Evolutionary conservation across 2,329 filamentous ascomycete genomes (phyloP), one percentile per base, ranked within the genome.

Genomic region (Fusarium piperis): DNA sequence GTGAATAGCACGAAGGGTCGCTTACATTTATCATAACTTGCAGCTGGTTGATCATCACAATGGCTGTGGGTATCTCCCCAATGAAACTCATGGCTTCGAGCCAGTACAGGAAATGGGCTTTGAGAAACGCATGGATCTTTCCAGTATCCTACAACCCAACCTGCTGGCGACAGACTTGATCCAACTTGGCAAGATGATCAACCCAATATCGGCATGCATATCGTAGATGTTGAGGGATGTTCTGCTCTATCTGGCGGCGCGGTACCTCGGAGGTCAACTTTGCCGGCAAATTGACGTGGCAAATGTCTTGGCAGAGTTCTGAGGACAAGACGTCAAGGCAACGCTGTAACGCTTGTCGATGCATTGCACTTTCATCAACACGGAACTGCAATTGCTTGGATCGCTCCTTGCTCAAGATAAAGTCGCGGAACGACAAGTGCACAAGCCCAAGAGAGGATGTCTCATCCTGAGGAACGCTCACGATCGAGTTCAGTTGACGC

Each of bases 351-450:
- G 39, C n/a, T 4, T 39, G 7, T 2, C 35, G 26, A 13, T 66
- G 63, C 41, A 63, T 66, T 2, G 2, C 6, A 7, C 1, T 5
- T 15, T 66, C 63, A 0, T 60, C n/a, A 1, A 66, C 48, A 3
- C 9, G n/a, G 8, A 69, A 66, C 2, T 46, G 18, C 0, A 67
- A 33, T 11, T 18, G 4, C 23, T 18, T 56, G 4, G 61, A 52
- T 4, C 61, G 33, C 10, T 58, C 52, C 13, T 57, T 8, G 26
- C 12, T 39, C 0, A 68, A 30, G 0, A 70, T 41, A 18, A 68
- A 70, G 3, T 70, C 67, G 1, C 61, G 64, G 4, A 68, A 68
- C 0, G 67, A 70, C 0, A 62, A 15, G 6, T 70, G 67, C 1
- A 70, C 23, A 0, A 70, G 53, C 1, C 6, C 15, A 11, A 70